Percentiles rank a stretch among this genome's conserved stretches.
Evolutionary conservation across 345 rosid species (phyloP).

Genomic region (Citropsis articulata): DNA sequence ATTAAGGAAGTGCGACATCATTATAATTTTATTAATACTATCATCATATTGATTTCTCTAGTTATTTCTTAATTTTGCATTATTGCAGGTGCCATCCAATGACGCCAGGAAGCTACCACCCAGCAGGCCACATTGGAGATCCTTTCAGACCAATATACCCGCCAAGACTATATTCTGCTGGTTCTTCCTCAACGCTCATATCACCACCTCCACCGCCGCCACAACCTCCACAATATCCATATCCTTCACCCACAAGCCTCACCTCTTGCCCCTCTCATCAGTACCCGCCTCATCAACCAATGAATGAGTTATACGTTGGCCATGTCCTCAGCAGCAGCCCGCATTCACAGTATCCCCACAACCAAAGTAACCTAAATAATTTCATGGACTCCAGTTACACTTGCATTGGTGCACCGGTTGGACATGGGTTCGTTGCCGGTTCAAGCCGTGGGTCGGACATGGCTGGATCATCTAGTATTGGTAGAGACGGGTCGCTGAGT

Average conservation of each 20-base stretch:
- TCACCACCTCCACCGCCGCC: constrained; percentile 30
- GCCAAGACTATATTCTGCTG: constrained; percentile 49
- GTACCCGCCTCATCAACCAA: constrained; percentile 24
- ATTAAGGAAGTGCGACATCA: neutral
- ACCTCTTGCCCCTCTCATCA: constrained; percentile 35
- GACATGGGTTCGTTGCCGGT: constrained; percentile 33
- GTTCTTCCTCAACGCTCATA: constrained; percentile 38
- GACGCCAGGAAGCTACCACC: constrained; percentile 39
- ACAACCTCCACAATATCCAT: constrained; percentile 39
- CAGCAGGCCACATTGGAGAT: constrained; percentile 47
- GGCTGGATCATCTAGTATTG: constrained; percentile 18
- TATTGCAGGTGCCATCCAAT: constrained; percentile 49
- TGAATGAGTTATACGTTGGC: constrained; percentile 57
- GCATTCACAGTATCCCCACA: constrained; percentile 33
- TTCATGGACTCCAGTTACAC: constrained; percentile 51
- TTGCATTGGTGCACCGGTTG: constrained; percentile 78
- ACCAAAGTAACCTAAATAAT: constrained; percentile 30
- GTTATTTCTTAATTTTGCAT: too few species aligned
- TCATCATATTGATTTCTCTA: too few species aligned
- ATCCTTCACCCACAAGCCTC: constrained; percentile 49
- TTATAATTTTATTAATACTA: neutral
- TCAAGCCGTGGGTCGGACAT: constrained; percentile 28
- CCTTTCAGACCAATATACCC: constrained; percentile 57
- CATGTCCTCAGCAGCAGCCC: constrained; percentile 46
- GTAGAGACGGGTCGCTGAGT: constrained; percentile 45